phyloP scores from a whole-genome alignment of 2,329 filamentous ascomycete genomes.

The Emmonsiellopsis sp. region DNA sequence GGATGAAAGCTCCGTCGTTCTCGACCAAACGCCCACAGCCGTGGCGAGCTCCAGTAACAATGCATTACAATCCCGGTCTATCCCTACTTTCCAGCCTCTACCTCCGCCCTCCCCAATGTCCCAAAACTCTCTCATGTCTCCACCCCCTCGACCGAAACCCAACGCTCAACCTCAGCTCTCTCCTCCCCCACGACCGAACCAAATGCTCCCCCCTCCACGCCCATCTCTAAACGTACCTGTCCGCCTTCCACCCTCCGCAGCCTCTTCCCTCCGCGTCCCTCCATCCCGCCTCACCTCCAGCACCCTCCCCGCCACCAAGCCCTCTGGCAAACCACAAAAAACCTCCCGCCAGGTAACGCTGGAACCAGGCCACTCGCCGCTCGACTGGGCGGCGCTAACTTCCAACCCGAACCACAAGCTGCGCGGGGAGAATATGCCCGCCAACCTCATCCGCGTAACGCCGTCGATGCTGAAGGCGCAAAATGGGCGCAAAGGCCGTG shows the following conservation, averaged over 20 bases:
- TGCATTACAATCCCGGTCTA: slow-evolving; percentile 14
- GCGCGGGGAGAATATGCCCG: slow-evolving; percentile 45
- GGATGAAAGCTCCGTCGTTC: neutral
- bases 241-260: slow-evolving; percentile 36
- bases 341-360: slow-evolving; percentile 56
- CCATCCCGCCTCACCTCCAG: slow-evolving; percentile 33
- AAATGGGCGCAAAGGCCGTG: slow-evolving; percentile 73
- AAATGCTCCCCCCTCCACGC: slow-evolving; percentile 20
- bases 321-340: slow-evolving; percentile 41
- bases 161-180: slow-evolving; percentile 10
- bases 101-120: slow-evolving; percentile 8
- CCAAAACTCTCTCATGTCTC: neutral
- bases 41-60: neutral
- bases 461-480: slow-evolving; percentile 68
- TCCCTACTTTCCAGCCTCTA: slow-evolving; percentile 11
- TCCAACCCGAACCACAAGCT: slow-evolving; percentile 55
- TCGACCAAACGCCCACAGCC: neutral
- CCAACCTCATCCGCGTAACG: slow-evolving; percentile 61
- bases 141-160: slow-evolving; percentile 16
- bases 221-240: slow-evolving; percentile 22
- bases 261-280: slow-evolving; percentile 34
- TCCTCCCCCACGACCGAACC: slow-evolving; percentile 7
- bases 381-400: slow-evolving; percentile 86
- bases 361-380: slow-evolving; percentile 82
- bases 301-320: slow-evolving; percentile 32